Evolutionary conservation across 2,329 filamentous ascomycete species (phyloP).

Genomic region (Fusarium scirpi): DNA sequence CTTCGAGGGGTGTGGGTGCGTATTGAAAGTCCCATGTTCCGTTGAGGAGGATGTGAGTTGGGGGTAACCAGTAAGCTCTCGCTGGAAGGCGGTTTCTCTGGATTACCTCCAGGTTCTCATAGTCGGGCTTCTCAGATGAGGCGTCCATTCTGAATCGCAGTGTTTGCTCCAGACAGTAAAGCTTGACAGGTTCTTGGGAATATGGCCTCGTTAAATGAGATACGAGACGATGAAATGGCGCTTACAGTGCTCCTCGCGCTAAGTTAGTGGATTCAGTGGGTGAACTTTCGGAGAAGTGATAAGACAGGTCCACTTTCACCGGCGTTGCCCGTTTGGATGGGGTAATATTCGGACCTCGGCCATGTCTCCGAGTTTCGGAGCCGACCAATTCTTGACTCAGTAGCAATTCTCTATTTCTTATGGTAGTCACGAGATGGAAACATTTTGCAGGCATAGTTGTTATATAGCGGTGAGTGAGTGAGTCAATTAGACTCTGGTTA

Average conservation of each 20-base stretch:
- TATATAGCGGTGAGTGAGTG: too few relatives aligned
- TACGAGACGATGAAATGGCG: background rate
- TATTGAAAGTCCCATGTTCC: constrained; percentile 24
- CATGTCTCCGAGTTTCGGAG: background rate
- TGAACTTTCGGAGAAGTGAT: constrained; percentile 9
- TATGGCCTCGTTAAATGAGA: background rate
- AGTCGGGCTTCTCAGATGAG: constrained; percentile 2
- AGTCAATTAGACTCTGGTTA: accelerated
- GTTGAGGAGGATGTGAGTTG: constrained; percentile 14
- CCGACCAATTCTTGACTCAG: background rate
- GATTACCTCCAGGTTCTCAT: constrained; percentile 18
- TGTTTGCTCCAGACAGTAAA: accelerated
- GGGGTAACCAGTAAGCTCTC: constrained; percentile 18
- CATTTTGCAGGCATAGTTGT: accelerated
- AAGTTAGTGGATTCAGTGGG: background rate
- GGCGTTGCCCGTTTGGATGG: constrained; percentile 7
- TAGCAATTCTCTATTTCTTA: background rate
- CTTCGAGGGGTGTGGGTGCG: constrained; percentile 2
- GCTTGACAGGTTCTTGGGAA: background rate
- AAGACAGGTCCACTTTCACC: constrained; percentile 13
- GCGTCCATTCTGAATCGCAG: accelerated
- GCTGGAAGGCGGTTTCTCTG: constrained; percentile 10
- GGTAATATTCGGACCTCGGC: constrained; percentile 1
- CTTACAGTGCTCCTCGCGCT: background rate
- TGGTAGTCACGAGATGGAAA: background rate